Conservation (phyloP, 768 basidiomycete genomes). For the Antrodiella citrinella region DNA sequence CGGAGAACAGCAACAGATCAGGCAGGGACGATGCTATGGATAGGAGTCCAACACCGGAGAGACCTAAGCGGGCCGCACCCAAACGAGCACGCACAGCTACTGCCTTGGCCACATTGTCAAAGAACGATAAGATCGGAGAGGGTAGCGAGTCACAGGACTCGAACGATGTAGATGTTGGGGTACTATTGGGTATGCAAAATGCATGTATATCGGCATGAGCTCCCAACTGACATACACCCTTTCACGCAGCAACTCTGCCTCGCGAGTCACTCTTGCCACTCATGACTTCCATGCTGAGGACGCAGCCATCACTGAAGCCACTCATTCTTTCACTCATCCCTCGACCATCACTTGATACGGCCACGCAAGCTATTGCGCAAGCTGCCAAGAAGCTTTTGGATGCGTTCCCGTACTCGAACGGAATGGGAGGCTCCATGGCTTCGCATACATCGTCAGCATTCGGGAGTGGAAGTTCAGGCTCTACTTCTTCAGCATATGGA, state of each 20-base stretch:
- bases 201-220: constrained; percentile 1
- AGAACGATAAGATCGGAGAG: constrained; percentile 36
- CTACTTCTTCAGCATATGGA: constrained; percentile 6
- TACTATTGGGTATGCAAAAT: constrained; percentile 58
- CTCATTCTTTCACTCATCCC: constrained; percentile 72
- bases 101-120: constrained; percentile 19
- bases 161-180: constrained; percentile 70
- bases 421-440: constrained; percentile 25
- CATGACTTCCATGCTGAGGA: constrained; percentile 55
- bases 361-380: constrained; percentile 56
- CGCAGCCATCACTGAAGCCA: constrained; percentile 65
- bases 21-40: constrained; percentile 70
- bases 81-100: constrained; percentile 53
- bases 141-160: constrained; percentile 38
- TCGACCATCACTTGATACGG: constrained; percentile 73
- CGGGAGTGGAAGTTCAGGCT: constrained; percentile 11
- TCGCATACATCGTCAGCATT: constrained; percentile 27
- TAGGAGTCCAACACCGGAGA: constrained; percentile 77
- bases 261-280: constrained; percentile 69
- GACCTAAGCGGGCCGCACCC: constrained; percentile 58
- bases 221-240: constrained; percentile 10
- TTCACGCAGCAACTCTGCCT: constrained; percentile 65
- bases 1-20: constrained; percentile 28
- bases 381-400: constrained; percentile 71
- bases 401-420: constrained; percentile 74